These are phyloP conservation scores for Endoconidiophora polonica DNA, from an alignment of 2,329 filamentous ascomycete species.

Conservation along the genomic window DNA sequence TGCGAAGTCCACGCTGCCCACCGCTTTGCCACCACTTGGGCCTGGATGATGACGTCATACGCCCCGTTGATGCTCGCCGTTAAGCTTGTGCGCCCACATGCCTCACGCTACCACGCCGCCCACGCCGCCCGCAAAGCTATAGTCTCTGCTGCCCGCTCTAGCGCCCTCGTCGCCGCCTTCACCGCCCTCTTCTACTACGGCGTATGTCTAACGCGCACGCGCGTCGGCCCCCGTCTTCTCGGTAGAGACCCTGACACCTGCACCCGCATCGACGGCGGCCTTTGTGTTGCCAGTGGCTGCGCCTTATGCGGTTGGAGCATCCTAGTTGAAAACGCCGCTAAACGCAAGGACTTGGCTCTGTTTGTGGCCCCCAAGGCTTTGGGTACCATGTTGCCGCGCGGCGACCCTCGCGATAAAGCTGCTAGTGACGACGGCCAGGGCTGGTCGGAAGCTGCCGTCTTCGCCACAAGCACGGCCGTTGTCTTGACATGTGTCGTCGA, in stretches of 20 bases:
- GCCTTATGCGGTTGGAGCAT: conserved; percentile 69
- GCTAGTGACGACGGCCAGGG: conserved; percentile 42
- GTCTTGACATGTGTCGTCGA: conserved; percentile 53
- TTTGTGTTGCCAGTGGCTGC: conserved; percentile 59
- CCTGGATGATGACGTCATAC: conserved; percentile 61
- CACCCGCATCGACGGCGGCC: conserved; percentile 39
- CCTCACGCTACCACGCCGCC: conserved; percentile 25
- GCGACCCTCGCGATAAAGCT: conserved; percentile 17
- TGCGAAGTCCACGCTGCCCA: conserved; percentile 59
- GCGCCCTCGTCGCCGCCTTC: conserved; percentile 61
- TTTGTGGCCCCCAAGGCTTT: conserved; percentile 69
- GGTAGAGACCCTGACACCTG: conserved; percentile 27
- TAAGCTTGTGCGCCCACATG: conserved; percentile 26
- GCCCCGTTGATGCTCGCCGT: conserved; percentile 57
- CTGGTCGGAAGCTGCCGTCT: conserved; percentile 50
- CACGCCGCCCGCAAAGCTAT: conserved; percentile 35
- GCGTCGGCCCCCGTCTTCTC: conserved; percentile 53
- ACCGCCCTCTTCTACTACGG: conserved; percentile 72
- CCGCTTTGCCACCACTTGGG: conserved; percentile 53
- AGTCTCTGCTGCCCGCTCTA: conserved; percentile 49
- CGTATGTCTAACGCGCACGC: conserved; percentile 60
- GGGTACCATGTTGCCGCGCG: conserved; percentile 54
- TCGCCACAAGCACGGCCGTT: conserved; percentile 50
- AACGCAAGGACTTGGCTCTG: conserved; percentile 58
- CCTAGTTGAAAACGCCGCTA: conserved; percentile 47